Conservation (phyloP, 768 basidiomycete genomes). For the Collybia sp. region DNA sequence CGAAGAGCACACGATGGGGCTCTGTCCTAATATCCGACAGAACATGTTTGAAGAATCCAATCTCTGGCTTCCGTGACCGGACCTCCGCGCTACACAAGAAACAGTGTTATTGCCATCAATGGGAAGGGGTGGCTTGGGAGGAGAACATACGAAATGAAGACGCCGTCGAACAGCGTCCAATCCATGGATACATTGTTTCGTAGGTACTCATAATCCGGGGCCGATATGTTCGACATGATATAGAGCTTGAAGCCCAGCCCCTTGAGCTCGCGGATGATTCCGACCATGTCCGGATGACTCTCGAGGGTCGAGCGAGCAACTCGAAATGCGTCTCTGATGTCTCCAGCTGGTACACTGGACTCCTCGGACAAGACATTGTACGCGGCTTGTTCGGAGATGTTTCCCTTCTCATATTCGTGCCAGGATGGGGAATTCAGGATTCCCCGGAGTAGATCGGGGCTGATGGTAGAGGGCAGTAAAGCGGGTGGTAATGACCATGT, state of each 20-base stretch:
- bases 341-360: slow-evolving; percentile 18
- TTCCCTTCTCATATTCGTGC: slow-evolving; percentile 33
- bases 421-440: slow-evolving; percentile 12
- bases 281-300: slow-evolving; percentile 21
- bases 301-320: slow-evolving; percentile 28
- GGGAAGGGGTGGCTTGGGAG: too few species aligned
- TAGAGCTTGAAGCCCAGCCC: slow-evolving; percentile 23
- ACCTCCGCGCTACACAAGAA: slow-evolving; percentile 8
- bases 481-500: slow-evolving; percentile 23
- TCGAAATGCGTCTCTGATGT: slow-evolving; percentile 27
- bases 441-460: too few species aligned
- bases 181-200: slow-evolving; percentile 16
- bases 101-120: too few species aligned
- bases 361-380: slow-evolving; percentile 23
- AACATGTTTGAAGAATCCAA: slow-evolving; percentile 32
- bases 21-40: slow-evolving; percentile 25
- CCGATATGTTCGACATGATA: slow-evolving; percentile 40
- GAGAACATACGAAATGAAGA: slow-evolving; percentile 30
- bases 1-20: slow-evolving; percentile 30
- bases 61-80: slow-evolving; percentile 37
- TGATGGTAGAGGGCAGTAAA: slow-evolving; percentile 4
- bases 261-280: slow-evolving; percentile 30
- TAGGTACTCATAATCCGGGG: slow-evolving; percentile 27
- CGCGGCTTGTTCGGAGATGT: slow-evolving; percentile 22
- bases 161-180: slow-evolving; percentile 26